Base-by-base conservation (phyloP, 106 monocot species). In the Apostasia ramifera region DNA sequence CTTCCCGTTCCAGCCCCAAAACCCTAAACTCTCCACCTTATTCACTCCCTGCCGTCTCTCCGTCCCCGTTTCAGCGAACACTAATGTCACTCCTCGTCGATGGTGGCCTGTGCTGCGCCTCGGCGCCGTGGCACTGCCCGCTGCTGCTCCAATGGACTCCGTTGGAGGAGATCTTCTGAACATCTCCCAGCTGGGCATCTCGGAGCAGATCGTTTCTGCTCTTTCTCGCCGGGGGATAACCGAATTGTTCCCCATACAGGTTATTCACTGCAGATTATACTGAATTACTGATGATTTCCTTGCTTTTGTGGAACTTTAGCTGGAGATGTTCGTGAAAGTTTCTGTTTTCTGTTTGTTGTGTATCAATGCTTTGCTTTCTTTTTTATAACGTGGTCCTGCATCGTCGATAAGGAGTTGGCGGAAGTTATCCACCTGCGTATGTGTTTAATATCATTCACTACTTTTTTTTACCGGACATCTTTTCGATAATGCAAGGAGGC, bases 221-320 rank as follows among this genome's bases (percentile, higher is more conserved):
- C 73, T 82, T 11, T 77, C 82, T 40, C 77, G 73, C 69, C 69
- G 82, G 3, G 82, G 82, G 5, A 82, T 82, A 65, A 82, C 82
- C 40, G 57, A 82, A 51, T 77, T 82, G 37, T 82, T 82, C 66
- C 82, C 82, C n/a, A 82, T 82, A 73, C 77, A 82, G 77, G 82
- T 82, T 38, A 5, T 41, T 13, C 11, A 7, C 9, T 43, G 4
- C 26, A 44, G 61, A 10, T 61, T 61, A 13, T 61, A 2, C 9
- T 61, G 61, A 43, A 44, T 11, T 26, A 26, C 26, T 26, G 26
- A 26, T 26, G 26, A 26, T 26, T 26, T 26, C 0, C 26, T 26
- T 26, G 26, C 26, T 26, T 26, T 26, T 26, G 26, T 26, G 26
- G 26, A 26, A 26, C 26, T 26, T 26, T 26, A 26, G 26, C 26